Evolutionary conservation across 495 filamentous ascomycete genomes (phyloP), one percentile per base, ranked within the genome.

Genomic region (Hypoxylon cercidicola): DNA sequence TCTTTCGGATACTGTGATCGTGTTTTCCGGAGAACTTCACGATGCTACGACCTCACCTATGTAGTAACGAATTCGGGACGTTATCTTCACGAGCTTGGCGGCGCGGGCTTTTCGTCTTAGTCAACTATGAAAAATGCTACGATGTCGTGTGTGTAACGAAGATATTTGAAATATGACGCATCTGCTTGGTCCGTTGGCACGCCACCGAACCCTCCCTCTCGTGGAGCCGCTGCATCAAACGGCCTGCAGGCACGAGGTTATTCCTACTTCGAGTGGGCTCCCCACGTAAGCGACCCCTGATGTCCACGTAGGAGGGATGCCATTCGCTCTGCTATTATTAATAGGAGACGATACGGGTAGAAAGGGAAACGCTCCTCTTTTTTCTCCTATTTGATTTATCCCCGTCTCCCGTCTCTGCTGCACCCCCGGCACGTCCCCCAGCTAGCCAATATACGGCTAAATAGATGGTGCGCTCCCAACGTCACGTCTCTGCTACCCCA

Each of bases 401-500:
- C 70, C 67, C 56, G 45, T 55, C 57, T 53, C 41, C n/a, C n/a
- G n/a, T n/a, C n/a, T n/a, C n/a, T 63, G 51, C 35, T 68, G 57
- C 56, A 62, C 25, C 55, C 62, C 66, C 44, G 60, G 32, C n/a
- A 18, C 49, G 11, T 18, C 30, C 47, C 45, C 41, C 55, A 56
- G 4, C 53, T 23, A 65, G 59, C 35, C 59, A 72, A 68, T 73
- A 70, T 73, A 65, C 70, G 70, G 70, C 70, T 73, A 73, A 73
- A 73, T 73, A 37, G 70, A 57, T 49, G 54, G 55, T 48, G 48
- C 46, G 35, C 34, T 65, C 49, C 44, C 55, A 57, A 66, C 60
- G 66, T 72, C 70, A 65, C 67, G 48, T 70, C 55, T 60, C 53
- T 70, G 15, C 56, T 53, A 58, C 60, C 67, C 50, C 60, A 64